These are phyloP conservation scores for Penicillium fuscoglaucum DNA, from an alignment of 2,329 filamentous ascomycete species.

Conservation along the genomic window DNA sequence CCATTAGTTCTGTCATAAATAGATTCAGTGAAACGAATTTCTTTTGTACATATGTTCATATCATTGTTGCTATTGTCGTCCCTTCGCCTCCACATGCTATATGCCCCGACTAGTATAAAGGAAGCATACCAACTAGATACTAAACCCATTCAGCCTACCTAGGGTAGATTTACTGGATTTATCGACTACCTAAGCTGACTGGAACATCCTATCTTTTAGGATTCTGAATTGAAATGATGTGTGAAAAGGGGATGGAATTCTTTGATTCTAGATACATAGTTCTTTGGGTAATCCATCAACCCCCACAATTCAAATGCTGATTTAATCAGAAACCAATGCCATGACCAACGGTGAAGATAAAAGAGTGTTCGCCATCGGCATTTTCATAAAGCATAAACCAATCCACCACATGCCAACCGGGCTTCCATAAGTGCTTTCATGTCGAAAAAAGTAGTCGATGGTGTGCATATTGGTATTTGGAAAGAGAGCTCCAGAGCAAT, in stretches of 20 bases:
- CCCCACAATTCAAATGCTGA: background rate
- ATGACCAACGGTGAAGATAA: slow-evolving; percentile 14
- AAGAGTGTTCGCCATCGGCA: slow-evolving; percentile 19
- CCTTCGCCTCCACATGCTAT: background rate
- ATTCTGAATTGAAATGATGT: background rate
- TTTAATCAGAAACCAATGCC: slow-evolving; percentile 1
- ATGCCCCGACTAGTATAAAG: background rate
- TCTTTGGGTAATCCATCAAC: background rate
- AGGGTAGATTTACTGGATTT: background rate
- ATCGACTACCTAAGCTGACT: no score
- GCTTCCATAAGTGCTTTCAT: background rate
- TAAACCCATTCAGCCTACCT: no score
- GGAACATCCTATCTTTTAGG: background rate
- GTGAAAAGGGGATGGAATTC: background rate
- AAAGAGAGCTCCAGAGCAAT: background rate
- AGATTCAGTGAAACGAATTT: background rate
- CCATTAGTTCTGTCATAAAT: background rate
- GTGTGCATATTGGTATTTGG: background rate
- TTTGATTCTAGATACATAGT: background rate
- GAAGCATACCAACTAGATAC: background rate
- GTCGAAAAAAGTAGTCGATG: background rate
- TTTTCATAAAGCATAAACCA: slow-evolving; percentile 2
- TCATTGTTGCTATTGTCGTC: background rate
- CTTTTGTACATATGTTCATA: background rate
- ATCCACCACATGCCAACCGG: background rate